Evolutionary conservation across 345 rosid species (phyloP), one percentile per base, ranked within the genome.

Genomic region (Populus simonii): DNA sequence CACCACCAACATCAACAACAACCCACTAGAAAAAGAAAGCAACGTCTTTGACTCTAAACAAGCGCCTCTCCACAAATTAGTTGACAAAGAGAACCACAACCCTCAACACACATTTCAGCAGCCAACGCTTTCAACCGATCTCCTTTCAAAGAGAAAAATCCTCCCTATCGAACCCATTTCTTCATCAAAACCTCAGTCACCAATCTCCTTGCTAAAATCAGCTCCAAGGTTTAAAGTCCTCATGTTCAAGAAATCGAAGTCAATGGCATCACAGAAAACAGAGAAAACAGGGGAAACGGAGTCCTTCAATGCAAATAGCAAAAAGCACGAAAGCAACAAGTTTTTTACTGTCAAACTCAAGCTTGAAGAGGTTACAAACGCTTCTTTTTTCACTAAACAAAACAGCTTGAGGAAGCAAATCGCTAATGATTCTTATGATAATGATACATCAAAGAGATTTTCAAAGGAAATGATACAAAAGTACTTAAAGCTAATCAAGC

Each of bases 61-160:
- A 29, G 81, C 70, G 22, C 43, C 38, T 29, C 71, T 53, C 65
- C 80, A 29, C 39, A 76, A 77, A 25, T 33, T 76, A 22, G 8
- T 31, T 53, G 22, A 3, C 53, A 35, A n/a, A 71, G 70, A 41
- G 77, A 74, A 23, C 85, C 79, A 71, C 73, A 66, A 31, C 22
- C 75, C 41, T 22, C 76, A 79, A 27, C 66, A 33, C 55, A 74
- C 77, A 38, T 78, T 61, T 77, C 70, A 45, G 55, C 77, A 73
- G 22, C 83, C 83, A 22, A 27, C 85, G 35, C 66, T 61, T 77
- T 71, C 86, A 70, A 61, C 86, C 79, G 84, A 90, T 72, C 76
- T 80, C 25, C n/a, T 84, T 73, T 89, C 90, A 20, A 94, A 91
- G 74, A 83, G 93, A 76, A 92, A 88, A 84, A 82, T 95, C 82